A percentile compares a stretch with the other conserved stretches of the same genome.
These are phyloP conservation scores for Salix dunnii DNA, from an alignment of 345 rosid species.

Conservation along the genomic window DNA sequence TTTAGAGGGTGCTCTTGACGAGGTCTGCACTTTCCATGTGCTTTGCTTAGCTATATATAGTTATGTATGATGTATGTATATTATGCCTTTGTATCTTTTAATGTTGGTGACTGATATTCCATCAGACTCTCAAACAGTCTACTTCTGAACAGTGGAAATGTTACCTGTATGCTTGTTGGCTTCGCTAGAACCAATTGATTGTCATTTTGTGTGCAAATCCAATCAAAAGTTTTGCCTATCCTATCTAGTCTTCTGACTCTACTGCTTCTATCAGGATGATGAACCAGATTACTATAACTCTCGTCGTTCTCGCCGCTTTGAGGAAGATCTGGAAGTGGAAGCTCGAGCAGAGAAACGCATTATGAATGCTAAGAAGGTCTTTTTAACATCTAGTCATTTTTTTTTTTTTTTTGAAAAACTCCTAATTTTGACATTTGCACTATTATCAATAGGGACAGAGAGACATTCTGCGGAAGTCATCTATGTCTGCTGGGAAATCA, in stretches of 20 bases:
- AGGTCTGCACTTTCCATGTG: constrained; percentile 47
- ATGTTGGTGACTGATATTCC: constrained; percentile 1
- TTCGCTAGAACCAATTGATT: neutral
- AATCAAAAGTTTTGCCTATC: neutral
- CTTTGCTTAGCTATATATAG: neutral
- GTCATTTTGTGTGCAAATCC: neutral
- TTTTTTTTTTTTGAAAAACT: neutral
- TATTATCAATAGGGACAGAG: constrained; percentile 47
- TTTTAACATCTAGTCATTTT: neutral
- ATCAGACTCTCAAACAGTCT: neutral
- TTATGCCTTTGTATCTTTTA: constrained; percentile 3
- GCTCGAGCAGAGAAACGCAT: constrained; percentile 86
- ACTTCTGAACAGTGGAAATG: no score
- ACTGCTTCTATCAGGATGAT: constrained; percentile 52
- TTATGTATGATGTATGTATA: neutral
- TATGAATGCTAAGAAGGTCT: constrained; percentile 92
- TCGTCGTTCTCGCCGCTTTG: constrained; percentile 69
- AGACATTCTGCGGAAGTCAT: constrained; percentile 61
- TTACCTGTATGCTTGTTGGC: no score
- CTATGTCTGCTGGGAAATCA: constrained; percentile 48
- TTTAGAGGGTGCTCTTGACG: constrained; percentile 94
- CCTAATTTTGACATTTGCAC: neutral
- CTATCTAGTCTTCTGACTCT: neutral
- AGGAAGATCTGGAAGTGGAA: constrained; percentile 91
- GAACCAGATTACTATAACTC: constrained; percentile 76